These are phyloP conservation scores for Xerocomellus dryophilus DNA, from an alignment of 768 basidiomycete species.

Conservation along the genomic window DNA sequence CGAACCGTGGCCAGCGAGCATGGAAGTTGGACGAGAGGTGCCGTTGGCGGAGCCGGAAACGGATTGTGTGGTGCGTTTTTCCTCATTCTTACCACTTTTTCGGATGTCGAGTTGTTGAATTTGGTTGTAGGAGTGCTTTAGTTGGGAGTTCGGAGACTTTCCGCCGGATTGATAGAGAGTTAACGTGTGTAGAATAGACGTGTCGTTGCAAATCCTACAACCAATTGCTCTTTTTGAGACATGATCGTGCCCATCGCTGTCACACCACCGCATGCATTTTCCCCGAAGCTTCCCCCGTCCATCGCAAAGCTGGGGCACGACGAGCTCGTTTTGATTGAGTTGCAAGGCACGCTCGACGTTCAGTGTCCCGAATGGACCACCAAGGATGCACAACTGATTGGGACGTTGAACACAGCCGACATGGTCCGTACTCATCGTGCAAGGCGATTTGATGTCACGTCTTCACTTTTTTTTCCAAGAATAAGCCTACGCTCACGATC, in stretches of 20 bases:
- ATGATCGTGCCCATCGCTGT: slow-evolving; percentile 68
- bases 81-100: too few relatives aligned
- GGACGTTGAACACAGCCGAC: slow-evolving; percentile 66
- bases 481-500: slow-evolving; percentile 74
- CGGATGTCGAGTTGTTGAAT: neutral
- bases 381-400: slow-evolving; percentile 70
- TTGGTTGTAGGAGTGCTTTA: slow-evolving; percentile 56
- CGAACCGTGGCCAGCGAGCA: slow-evolving; percentile 66
- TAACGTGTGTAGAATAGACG: neutral
- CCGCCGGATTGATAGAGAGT: slow-evolving; percentile 5
- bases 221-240: neutral
- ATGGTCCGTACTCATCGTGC: slow-evolving; percentile 41
- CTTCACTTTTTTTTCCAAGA: slow-evolving; percentile 33
- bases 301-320: slow-evolving; percentile 74
- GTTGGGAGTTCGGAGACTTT: slow-evolving; percentile 65
- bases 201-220: too few relatives aligned
- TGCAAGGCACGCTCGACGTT: slow-evolving; percentile 80
- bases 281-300: slow-evolving; percentile 52
- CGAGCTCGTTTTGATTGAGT: slow-evolving; percentile 79
- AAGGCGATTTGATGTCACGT: neutral
- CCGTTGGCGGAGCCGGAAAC: slow-evolving; percentile 51
- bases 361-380: slow-evolving; percentile 50
- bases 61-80: slow-evolving; percentile 65
- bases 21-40: slow-evolving; percentile 61
- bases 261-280: slow-evolving; percentile 33